A percentile compares a stretch with the other conserved stretches of the same genome.
phyloP scores from a whole-genome alignment of 371 early-diverging fungal genomes.

The Syncephalis fuscata region DNA sequence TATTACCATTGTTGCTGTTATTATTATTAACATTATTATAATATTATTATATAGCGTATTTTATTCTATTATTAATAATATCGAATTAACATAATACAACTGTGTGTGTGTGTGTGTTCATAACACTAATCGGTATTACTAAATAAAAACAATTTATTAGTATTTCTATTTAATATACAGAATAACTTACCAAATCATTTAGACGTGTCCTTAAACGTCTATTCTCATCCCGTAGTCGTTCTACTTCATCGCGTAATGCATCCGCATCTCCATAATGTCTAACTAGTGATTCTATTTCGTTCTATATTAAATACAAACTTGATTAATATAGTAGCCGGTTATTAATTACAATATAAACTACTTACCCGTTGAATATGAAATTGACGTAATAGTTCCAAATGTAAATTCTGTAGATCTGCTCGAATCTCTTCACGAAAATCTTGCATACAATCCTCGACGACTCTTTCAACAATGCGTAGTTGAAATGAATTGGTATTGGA shows the following conservation, averaged over 20 bases:
- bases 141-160: too few species aligned
- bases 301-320: constrained; percentile 8
- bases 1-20: too few species aligned
- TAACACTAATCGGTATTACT: too few species aligned
- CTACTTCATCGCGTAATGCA: constrained; percentile 20
- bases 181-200: neutral
- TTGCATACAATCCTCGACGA: constrained; percentile 29
- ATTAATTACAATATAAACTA: constrained; percentile 6
- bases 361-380: constrained; percentile 37
- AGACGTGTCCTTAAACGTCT: constrained; percentile 13
- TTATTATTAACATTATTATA: too few species aligned
- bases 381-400: constrained; percentile 37
- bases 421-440: constrained; percentile 25
- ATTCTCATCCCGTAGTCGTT: constrained; percentile 28
- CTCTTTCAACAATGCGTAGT: constrained; percentile 22
- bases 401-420: constrained; percentile 42
- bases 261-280: constrained; percentile 18
- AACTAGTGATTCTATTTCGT: constrained; percentile 26
- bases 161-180: too few species aligned
- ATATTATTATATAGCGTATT: too few species aligned
- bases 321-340: constrained; percentile 1
- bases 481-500: too few species aligned
- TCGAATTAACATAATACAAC: too few species aligned
- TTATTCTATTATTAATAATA: too few species aligned
- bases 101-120: too few species aligned